Conservation (phyloP, 1,284 basidiomycete species). For the Cronartium quercuum region DNA sequence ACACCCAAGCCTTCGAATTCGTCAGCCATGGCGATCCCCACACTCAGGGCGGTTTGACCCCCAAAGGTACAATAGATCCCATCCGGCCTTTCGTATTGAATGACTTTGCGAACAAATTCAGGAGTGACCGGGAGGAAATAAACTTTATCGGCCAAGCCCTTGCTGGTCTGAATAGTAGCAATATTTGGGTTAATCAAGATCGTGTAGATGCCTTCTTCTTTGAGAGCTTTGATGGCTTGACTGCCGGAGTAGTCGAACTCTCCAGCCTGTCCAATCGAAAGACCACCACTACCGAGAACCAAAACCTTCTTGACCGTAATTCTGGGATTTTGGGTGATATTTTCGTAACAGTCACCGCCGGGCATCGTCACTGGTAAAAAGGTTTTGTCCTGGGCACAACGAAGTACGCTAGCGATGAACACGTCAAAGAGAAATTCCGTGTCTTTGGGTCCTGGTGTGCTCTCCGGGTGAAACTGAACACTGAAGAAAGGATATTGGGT, state of each 20-base stretch:
- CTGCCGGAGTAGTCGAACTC: slow-evolving; percentile 99
- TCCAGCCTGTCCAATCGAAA: slow-evolving; percentile 96
- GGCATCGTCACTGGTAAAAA: slow-evolving; percentile 69
- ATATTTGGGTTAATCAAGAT: slow-evolving; percentile 98
- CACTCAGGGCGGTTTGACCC: slow-evolving; percentile 93
- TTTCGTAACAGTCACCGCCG: slow-evolving; percentile 76
- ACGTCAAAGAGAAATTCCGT: slow-evolving; percentile 99
- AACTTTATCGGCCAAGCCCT: slow-evolving; percentile 96
- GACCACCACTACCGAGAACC: slow-evolving; percentile 93
- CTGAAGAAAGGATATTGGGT: slow-evolving; percentile 84
- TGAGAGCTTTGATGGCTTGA: slow-evolving; percentile 97
- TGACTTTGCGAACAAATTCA: slow-evolving; percentile 95
- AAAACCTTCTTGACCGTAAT: slow-evolving; percentile 82
- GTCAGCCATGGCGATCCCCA: slow-evolving; percentile 95
- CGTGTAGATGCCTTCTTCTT: slow-evolving; percentile 97
- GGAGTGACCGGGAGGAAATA: slow-evolving; percentile 98
- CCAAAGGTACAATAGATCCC: slow-evolving; percentile 99
- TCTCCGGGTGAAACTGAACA: slow-evolving; percentile 99
- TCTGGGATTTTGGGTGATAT: slow-evolving; percentile 68
- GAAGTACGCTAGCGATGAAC: slow-evolving; percentile 80
- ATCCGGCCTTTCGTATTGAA: slow-evolving; percentile 96
- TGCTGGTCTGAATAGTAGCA: slow-evolving; percentile 97
- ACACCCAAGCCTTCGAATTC: slow-evolving; percentile 78
- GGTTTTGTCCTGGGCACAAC: slow-evolving; percentile 57
- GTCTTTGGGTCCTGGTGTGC: slow-evolving; percentile 94